These are phyloP conservation scores for Xanthoconium purpureum DNA, from an alignment of 768 basidiomycete species.

Conservation along the genomic window DNA sequence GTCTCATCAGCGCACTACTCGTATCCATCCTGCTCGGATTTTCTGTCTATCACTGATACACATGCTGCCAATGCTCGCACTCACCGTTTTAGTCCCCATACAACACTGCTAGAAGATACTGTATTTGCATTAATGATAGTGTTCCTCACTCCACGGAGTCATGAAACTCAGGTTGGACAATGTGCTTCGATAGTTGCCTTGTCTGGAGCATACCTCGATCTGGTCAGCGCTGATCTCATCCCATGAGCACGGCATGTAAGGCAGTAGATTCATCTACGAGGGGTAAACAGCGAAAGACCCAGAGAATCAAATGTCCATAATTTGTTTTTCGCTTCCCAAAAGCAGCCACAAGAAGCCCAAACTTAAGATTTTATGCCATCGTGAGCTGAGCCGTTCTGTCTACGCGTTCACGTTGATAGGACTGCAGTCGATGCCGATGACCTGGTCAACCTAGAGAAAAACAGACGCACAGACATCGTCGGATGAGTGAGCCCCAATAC, in stretches of 20 bases:
- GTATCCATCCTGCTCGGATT: neutral
- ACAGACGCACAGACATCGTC: neutral
- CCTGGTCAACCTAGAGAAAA: conserved; percentile 1
- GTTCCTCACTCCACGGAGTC: neutral
- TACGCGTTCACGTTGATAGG: conserved; percentile 6
- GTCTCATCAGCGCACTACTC: neutral
- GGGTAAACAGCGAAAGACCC: neutral
- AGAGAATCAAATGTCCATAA: neutral
- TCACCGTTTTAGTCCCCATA: conserved; percentile 1
- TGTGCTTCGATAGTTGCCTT: neutral
- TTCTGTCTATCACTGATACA: neutral
- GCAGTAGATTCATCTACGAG: neutral
- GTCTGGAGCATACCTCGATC: too few relatives aligned
- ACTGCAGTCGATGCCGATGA: conserved; percentile 3
- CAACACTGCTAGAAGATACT: conserved; percentile 8
- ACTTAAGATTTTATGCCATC: neutral
- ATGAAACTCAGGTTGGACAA: neutral
- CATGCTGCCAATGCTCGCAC: conserved; percentile 7
- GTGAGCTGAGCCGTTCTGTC: neutral
- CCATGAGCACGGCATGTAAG: neutral
- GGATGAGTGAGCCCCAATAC: neutral
- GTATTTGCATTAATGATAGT: conserved; percentile 10
- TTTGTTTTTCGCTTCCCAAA: neutral
- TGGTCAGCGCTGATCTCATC: neutral
- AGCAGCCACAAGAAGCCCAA: conserved; percentile 1